A percentile compares a stretch with the other conserved stretches of the same genome.
These are phyloP conservation scores for Xylaria scruposa DNA, from an alignment of 495 filamentous ascomycete species.

Conservation along the genomic window DNA sequence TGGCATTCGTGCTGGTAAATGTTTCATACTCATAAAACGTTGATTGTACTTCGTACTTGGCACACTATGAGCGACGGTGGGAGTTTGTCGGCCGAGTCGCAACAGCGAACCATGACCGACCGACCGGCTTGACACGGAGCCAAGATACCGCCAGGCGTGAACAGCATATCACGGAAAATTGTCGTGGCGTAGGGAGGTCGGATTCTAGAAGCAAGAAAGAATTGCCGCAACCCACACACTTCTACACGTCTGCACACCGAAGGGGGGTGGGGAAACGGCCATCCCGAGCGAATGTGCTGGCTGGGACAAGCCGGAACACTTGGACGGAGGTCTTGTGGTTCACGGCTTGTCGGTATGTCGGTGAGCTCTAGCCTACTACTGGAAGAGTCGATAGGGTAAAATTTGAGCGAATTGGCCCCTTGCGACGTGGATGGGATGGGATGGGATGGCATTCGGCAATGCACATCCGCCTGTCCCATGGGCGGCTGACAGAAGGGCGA, in stretches of 20 bases:
- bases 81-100: conserved; percentile 5
- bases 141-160: neutral
- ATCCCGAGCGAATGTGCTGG: conserved; percentile 40
- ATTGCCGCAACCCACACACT: conserved; percentile 5
- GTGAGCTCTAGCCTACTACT: conserved; percentile 26
- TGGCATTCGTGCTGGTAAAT: neutral
- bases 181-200: conserved; percentile 18
- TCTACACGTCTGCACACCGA: conserved; percentile 16
- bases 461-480: neutral
- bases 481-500: conserved; percentile 18
- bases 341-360: conserved; percentile 28
- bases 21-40: neutral
- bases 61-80: neutral
- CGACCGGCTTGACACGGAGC: conserved; percentile 4
- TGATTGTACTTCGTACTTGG: no score
- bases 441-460: conserved; percentile 7
- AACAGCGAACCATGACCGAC: conserved; percentile 8
- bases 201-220: conserved; percentile 24
- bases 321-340: conserved; percentile 6
- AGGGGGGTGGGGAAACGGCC: conserved; percentile 38
- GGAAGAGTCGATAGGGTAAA: neutral
- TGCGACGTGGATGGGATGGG: neutral
- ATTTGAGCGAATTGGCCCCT: conserved; percentile 7
- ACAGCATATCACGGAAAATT: conserved; percentile 14
- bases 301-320: conserved; percentile 32